Evolutionary conservation across 192 early-diverging fungal species (phyloP), one percentile per base, ranked within the genome.

Genomic region (Linnemannia zychae): DNA sequence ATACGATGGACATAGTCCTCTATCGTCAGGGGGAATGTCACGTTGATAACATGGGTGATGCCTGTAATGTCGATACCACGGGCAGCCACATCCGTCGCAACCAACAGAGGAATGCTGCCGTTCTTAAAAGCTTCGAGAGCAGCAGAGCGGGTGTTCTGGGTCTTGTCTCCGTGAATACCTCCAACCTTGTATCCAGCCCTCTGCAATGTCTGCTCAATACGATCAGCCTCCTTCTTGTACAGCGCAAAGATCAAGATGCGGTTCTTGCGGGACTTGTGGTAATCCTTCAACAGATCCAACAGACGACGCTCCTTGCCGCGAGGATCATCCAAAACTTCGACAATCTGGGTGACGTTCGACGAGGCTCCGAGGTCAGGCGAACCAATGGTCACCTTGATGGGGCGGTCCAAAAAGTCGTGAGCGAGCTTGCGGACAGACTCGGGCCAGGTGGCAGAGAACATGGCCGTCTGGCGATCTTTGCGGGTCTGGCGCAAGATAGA

Each of bases 371-470:
- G 89, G 75, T 99, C 96, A 31, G 94, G 91, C 7, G 96, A 96
- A 7, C 97, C 97, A 57, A 99, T 96, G 11, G 95, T 96, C 20
- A 98, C 93, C 74, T 88, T 87, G 69, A 97, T 90, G 22, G 97
- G 95, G 80, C 92, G 91, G 76, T 78, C 88, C 88, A 97, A 90
- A 86, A 97, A 99, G 75, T 95, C 93, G 37, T 92, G 74, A 50
- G 97, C 95, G 22, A 99, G 90, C 75, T 96, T 95, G 79, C 95
- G 96, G 74, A 99, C 96, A 34, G 92, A 90, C 77, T 94, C 91
- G 24, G 98, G 98, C 97, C 97, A 99, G 5, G 98, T 99, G 7
- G 98, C 98, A 36, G 93, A 94, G 88, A 98, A 98, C 97, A 98
- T 98, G 74, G 97, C 94, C 4, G 97, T 98, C 82, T 98, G 97